Evolutionary conservation across 306 rosid genomes (phyloP).

Genomic region (Sicyos baderoa): DNA sequence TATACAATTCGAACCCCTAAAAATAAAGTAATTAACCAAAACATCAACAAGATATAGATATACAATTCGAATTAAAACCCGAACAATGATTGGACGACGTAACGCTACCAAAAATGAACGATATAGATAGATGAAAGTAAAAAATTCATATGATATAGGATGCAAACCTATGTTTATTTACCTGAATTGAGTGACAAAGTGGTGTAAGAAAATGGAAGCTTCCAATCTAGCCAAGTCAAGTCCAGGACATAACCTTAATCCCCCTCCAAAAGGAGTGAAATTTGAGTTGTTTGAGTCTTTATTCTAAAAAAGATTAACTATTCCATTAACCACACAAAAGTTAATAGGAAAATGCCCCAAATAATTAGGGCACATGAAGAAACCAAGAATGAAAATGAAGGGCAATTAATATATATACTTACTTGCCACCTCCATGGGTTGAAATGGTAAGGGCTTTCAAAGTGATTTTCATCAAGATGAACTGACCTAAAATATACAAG

Average conservation of each 20-base stretch:
- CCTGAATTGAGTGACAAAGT: slow-evolving; percentile 86
- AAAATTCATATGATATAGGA: background rate
- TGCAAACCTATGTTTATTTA: slow-evolving; percentile 4
- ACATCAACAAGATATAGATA: background rate
- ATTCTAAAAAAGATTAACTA: background rate
- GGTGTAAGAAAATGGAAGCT: slow-evolving; percentile 78
- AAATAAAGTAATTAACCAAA: background rate
- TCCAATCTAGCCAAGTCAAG: slow-evolving; percentile 86
- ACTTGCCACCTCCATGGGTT: slow-evolving; percentile 99
- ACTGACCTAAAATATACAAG: slow-evolving; percentile 84
- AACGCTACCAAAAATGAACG: background rate
- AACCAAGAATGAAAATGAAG: background rate
- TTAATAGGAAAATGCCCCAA: background rate
- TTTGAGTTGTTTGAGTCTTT: background rate
- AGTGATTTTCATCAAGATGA: slow-evolving; percentile 66
- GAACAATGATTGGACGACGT: background rate
- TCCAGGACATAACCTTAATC: slow-evolving; percentile 91
- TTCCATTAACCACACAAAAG: background rate
- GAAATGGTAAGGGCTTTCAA: slow-evolving; percentile 71
- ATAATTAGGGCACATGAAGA: background rate
- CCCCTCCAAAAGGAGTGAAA: slow-evolving; percentile 96
- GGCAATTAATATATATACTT: background rate
- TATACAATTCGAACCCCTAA: no score
- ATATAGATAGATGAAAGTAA: background rate
- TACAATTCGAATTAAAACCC: background rate